These are phyloP conservation scores for Ceratocystis huliohia DNA, from an alignment of 2,329 filamentous ascomycete species.

Conservation along the genomic window DNA sequence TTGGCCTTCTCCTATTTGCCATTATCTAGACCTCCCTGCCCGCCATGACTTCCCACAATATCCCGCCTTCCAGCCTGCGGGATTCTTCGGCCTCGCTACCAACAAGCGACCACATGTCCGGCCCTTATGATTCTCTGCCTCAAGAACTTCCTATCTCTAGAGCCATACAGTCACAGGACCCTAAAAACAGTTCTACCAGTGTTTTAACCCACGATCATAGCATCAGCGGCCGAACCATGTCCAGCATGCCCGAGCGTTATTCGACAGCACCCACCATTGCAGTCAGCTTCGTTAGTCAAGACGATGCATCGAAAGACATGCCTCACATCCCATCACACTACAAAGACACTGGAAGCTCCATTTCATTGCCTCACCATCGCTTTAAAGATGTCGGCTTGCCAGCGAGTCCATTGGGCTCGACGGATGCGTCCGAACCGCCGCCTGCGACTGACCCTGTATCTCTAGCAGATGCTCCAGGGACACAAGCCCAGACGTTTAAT, in stretches of 20 bases:
- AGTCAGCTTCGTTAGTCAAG: slow-evolving; percentile 2
- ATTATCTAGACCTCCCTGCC: not conserved
- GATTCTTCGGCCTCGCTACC: not conserved
- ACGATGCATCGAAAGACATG: not conserved
- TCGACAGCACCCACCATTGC: slow-evolving; percentile 9
- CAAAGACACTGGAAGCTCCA: not conserved
- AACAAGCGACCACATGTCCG: not conserved
- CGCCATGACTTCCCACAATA: not conserved
- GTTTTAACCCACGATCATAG: not conserved
- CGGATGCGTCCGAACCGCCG: slow-evolving; percentile 25
- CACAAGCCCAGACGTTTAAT: slow-evolving; percentile 32
- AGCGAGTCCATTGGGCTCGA: not conserved
- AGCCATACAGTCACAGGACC: not conserved
- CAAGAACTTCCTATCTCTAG: no score
- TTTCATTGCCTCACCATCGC: not conserved
- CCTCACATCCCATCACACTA: not conserved
- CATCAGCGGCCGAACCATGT: not conserved
- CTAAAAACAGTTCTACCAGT: not conserved
- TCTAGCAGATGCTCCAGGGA: not conserved
- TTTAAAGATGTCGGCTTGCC: not conserved
- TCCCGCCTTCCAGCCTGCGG: not conserved
- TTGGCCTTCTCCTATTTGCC: not conserved
- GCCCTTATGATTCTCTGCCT: not conserved
- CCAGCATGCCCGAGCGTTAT: slow-evolving; percentile 7
- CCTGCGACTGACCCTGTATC: not conserved